Conservation (phyloP, 2,329 filamentous ascomycete species). For the Botrytis fabae region DNA sequence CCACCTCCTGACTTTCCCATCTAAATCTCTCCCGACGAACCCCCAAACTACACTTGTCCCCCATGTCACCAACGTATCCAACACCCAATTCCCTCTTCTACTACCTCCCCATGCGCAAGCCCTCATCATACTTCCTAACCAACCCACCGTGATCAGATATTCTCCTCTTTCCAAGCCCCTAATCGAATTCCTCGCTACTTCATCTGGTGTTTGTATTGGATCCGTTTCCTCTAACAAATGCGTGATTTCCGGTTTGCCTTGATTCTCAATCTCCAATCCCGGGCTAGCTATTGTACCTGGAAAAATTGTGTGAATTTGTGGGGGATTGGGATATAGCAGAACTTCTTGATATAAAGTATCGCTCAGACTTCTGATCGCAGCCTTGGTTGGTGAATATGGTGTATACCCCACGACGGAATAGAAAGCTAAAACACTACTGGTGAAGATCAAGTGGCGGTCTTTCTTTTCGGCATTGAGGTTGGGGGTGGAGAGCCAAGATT, state of each 20-base stretch:
- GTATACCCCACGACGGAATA: conserved; percentile 78
- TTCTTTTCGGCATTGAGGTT: conserved; percentile 48
- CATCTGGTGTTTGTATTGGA: conserved; percentile 72
- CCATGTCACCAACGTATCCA: conserved; percentile 59
- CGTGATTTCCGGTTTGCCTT: conserved; percentile 78
- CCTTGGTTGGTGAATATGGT: conserved; percentile 82
- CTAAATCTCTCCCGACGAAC: conserved; percentile 57
- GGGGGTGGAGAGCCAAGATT: conserved; percentile 65
- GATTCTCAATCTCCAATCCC: conserved; percentile 73
- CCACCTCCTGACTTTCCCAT: conserved; percentile 58
- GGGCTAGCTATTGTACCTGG: conserved; percentile 81
- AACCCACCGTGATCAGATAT: conserved; percentile 75
- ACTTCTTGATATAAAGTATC: conserved; percentile 85
- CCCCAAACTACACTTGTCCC: conserved; percentile 57
- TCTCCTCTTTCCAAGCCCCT: conserved; percentile 76
- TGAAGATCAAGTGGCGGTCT: conserved; percentile 83
- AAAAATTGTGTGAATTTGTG: conserved; percentile 79
- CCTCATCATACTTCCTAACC: conserved; percentile 71
- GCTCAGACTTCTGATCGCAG: conserved; percentile 77
- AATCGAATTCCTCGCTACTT: conserved; percentile 71
- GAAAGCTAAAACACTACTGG: conserved; percentile 73
- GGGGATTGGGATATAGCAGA: conserved; percentile 78
- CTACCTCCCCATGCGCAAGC: conserved; percentile 57
- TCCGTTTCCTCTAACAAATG: conserved; percentile 80
- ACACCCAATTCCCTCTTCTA: conserved; percentile 57